Evolutionary conservation across 495 filamentous ascomycete species (phyloP).

Genomic region (Aspergillus cavernicola): DNA sequence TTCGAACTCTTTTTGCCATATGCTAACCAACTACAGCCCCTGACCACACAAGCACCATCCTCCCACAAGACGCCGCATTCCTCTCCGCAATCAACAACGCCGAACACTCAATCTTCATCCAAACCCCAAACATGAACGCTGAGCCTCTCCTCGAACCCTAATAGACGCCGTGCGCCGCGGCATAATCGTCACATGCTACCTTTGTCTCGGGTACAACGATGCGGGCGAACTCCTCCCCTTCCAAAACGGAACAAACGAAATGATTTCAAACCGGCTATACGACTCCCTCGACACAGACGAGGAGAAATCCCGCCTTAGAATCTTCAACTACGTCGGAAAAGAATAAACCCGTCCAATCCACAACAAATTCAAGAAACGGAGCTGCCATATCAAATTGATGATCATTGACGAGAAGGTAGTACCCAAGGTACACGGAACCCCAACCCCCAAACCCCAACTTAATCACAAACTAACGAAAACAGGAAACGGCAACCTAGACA

Average conservation of each 20-base stretch:
- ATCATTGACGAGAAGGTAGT: conserved; percentile 63
- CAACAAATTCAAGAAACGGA: conserved; percentile 56
- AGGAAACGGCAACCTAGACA: conserved; percentile 77
- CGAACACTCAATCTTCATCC: conserved; percentile 60
- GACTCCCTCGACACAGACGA: conserved; percentile 38
- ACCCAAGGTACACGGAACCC: conserved; percentile 49
- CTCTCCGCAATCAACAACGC: conserved; percentile 66
- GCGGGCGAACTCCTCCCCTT: conserved; percentile 68
- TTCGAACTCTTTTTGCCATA: background rate
- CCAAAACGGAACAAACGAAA: conserved; percentile 75
- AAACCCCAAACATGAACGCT: conserved; percentile 73
- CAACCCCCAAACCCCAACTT: background rate
- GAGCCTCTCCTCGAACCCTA: conserved; percentile 61
- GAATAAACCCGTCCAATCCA: conserved; percentile 65
- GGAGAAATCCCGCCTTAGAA: conserved; percentile 48
- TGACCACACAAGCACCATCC: conserved; percentile 53
- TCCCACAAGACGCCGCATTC: conserved; percentile 71
- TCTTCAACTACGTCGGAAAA: conserved; percentile 67
- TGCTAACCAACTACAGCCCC: conserved; percentile 32
- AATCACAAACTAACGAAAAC: background rate
- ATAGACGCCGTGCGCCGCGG: conserved; percentile 59
- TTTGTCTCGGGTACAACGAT: conserved; percentile 78
- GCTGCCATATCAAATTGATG: conserved; percentile 74
- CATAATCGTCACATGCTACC: conserved; percentile 61
- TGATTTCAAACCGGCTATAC: conserved; percentile 57